Evolutionary conservation across 2,329 filamentous ascomycete genomes (phyloP), one percentile per base, ranked within the genome.

Genomic region (Setomelanomma holmii): DNA sequence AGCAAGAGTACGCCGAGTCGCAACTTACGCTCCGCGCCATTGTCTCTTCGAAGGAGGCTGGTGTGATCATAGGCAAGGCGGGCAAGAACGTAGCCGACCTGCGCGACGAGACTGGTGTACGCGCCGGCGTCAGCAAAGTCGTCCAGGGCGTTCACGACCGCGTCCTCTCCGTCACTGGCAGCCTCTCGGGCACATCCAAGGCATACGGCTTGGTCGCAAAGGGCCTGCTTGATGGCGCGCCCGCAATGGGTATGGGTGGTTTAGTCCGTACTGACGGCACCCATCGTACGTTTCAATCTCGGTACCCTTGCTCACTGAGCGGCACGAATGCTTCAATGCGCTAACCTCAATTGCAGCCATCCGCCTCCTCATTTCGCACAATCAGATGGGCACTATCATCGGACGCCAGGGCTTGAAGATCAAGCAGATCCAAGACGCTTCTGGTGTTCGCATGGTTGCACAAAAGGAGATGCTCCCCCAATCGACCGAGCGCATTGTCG

Each of bases 401-500:
- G 95, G 95, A 68, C 88, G 92, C 62, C 90, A 96, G 76, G 95
- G 95, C 53, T 84, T 97, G 64, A 99, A 98, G 83, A 99, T 99
- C 83, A 99, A 99, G 84, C 91, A 97, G 75, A 99, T 99, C 65
- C 95, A 99, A 76, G 95, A 99, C 75, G 88, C 87, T 23, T 98
- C 95, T 4, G 93, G 93, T 61, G 95, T 98, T 53, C 93, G 95
- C 73, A 99, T 99, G 95, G 93, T 99, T 42, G 95, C 95, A 35
- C 95, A 99, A 78, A 99, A 99, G 80, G 95, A 99, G 72, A 99
- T 99, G 95, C 87, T 99, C 6, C 95, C 95, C 30, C 95, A 99
- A 77, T 99, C 95, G 5, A 99, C 95, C 27, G 95, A 99, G 81
- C 89, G 95, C 61, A 93, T 99, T 67, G 95, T 99, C 61, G 95